Conservation (phyloP, 179 eudicot species). For the Silene vulgaris region DNA sequence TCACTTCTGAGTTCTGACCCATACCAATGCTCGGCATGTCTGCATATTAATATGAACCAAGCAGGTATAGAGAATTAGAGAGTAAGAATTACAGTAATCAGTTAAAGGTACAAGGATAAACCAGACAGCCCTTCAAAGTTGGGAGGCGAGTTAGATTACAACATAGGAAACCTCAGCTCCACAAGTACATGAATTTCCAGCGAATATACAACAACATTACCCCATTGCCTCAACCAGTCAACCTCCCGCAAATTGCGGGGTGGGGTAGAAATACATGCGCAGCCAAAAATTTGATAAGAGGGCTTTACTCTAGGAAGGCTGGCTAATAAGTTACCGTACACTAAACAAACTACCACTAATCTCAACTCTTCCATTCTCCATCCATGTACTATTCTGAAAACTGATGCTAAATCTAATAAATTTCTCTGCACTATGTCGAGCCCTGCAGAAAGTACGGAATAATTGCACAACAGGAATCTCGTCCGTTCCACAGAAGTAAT, state of each 20-base stretch:
- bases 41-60: too few relatives aligned
- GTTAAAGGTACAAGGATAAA: constrained; percentile 25
- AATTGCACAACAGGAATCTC: too few relatives aligned
- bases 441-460: neutral
- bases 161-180: constrained; percentile 22
- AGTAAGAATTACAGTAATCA: neutral
- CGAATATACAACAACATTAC: neutral
- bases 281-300: constrained; percentile 21
- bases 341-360: constrained; percentile 23
- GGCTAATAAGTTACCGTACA: constrained; percentile 24
- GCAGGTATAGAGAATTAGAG: too few relatives aligned
- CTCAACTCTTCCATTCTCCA: constrained; percentile 15
- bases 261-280: too few relatives aligned
- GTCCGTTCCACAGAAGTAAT: neutral
- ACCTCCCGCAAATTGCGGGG: too few relatives aligned
- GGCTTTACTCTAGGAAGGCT: constrained; percentile 17
- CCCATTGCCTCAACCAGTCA: too few relatives aligned
- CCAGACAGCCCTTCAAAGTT: neutral
- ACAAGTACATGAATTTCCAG: constrained; percentile 6
- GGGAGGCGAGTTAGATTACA: constrained; percentile 24
- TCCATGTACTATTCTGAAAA: constrained; percentile 10
- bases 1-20: too few relatives aligned
- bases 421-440: constrained; percentile 15
- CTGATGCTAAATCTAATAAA: constrained; percentile 21
- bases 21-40: neutral